Base-by-base conservation (phyloP, 2,329 filamentous ascomycete genomes). In the Fusarium robinianum region DNA sequence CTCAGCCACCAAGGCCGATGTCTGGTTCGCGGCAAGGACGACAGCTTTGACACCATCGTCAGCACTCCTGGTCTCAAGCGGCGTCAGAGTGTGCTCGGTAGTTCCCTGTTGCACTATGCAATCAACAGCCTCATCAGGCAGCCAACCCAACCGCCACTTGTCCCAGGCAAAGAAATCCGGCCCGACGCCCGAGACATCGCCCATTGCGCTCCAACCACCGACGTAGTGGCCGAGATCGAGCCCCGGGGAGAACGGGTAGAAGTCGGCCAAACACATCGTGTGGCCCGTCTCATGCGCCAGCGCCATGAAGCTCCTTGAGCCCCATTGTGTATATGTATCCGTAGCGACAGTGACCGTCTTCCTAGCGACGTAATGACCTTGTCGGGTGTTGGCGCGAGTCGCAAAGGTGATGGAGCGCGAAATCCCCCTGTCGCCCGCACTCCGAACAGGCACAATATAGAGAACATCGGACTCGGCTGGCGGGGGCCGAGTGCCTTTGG, bases 231-330 rank as follows among this genome's bases (percentile, higher is more conserved):
- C 63, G 1, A 23, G 7, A 33, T 27, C 6, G 18, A 7, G n/a
- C 22, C 53, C 51, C 12, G 49, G 41, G 21, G 64, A 55, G 1
- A 61, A 46, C 1, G 68, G 67, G 44, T 71, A 71, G 34, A 64
- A 57, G 33, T 71, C 68, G 1, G 68, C 66, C 34, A 71, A 44
- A 38, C 68, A 68, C 53, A 71, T 67, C 4, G 68, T 49, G 33
- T 71, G 68, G 5, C 67, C 67, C 0, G 64, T 67, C 59, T 71
- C 67, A 18, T 71, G 67, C 51, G 69, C 69, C 6, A 70, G 42
- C 5, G 63, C 61, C 38, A 67, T 67, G 32, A 46, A 65, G 11
- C 61, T 58, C 67, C 66, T 70, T 0, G 48, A 46, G 8, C 37
- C n/a, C n/a, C n/a, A n/a, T n/a, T n/a, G n/a, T n/a, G n/a, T 31